Evolutionary conservation across 2,329 filamentous ascomycete genomes (phyloP).

Genomic region (Leptographium radiaticola): DNA sequence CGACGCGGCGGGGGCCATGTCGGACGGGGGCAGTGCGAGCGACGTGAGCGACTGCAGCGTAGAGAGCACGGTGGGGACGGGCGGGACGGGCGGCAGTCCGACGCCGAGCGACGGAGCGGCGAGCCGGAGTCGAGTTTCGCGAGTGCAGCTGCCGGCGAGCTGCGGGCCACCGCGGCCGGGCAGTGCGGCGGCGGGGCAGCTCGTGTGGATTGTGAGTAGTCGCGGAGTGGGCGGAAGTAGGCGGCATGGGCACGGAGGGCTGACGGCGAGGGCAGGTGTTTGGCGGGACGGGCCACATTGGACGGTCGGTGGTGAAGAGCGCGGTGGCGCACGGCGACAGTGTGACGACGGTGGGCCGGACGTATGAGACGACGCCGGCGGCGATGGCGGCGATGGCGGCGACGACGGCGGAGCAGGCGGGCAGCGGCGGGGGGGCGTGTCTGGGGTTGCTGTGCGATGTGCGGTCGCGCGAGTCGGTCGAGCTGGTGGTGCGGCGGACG

Average conservation of each 20-base stretch:
- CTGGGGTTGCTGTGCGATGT: constrained; percentile 84
- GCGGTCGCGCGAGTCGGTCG: constrained; percentile 65
- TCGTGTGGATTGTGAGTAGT: constrained; percentile 83
- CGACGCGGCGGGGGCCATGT: not conserved
- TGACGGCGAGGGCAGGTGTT: constrained; percentile 49
- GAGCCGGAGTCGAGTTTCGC: constrained; percentile 20
- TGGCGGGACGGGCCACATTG: constrained; percentile 94
- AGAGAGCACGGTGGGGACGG: not conserved
- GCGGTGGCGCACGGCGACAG: constrained; percentile 70
- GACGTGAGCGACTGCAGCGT: not conserved
- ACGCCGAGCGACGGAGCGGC: not conserved
- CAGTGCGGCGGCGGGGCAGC: constrained; percentile 51
- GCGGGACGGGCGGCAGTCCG: not conserved
- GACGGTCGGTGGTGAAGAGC: constrained; percentile 73
- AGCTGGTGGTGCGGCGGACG: constrained; percentile 54
- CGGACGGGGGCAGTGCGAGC: not conserved
- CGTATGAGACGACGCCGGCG: constrained; percentile 59
- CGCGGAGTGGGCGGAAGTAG: too few species aligned
- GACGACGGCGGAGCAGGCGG: constrained; percentile 35
- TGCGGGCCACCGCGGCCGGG: constrained; percentile 70
- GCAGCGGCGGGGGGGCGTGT: constrained; percentile 36
- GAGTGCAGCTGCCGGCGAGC: constrained; percentile 59
- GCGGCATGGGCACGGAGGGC: not conserved
- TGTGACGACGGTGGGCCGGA: constrained; percentile 75
- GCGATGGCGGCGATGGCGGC: constrained; percentile 58